A percentile compares a stretch with the other conserved stretches of the same genome.
Conservation (phyloP, 768 basidiomycete genomes). For the Guyanaporus albipodus region DNA sequence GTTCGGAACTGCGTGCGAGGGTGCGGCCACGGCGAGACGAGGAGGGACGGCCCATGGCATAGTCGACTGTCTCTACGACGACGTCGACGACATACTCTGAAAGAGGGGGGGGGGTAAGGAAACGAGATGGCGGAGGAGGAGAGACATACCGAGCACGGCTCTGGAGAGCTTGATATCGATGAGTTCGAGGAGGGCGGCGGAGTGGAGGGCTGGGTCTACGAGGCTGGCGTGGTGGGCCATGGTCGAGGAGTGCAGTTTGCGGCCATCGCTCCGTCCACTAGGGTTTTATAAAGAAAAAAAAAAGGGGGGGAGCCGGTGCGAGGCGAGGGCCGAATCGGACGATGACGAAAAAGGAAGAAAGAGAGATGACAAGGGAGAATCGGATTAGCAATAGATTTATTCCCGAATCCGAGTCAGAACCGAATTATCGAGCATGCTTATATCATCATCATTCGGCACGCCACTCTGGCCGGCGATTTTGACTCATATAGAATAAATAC, state of each 20-base stretch:
- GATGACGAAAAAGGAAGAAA: conserved; percentile 26
- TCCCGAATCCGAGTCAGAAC: conserved; percentile 23
- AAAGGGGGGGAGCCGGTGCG: conserved; percentile 21
- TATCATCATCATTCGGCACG: no score
- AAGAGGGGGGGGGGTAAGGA: neutral
- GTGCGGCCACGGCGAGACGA: conserved; percentile 50
- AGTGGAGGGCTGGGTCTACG: conserved; percentile 60
- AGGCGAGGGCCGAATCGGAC: conserved; percentile 35
- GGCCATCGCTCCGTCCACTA: no score
- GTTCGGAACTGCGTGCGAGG: conserved; percentile 45
- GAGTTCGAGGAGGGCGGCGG: conserved; percentile 64
- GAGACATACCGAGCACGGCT: conserved; percentile 60
- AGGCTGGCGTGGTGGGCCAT: conserved; percentile 46
- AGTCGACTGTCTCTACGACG: conserved; percentile 71
- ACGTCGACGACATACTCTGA: conserved; percentile 70
- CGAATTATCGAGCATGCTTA: conserved; percentile 16
- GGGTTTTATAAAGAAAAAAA: conserved; percentile 33
- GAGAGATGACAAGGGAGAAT: conserved; percentile 17
- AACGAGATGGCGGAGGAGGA: neutral
- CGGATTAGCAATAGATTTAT: conserved; percentile 29
- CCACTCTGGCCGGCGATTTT: no score
- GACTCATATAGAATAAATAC: no score
- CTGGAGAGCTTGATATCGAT: conserved; percentile 60
- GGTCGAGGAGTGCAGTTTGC: neutral
- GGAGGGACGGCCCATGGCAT: conserved; percentile 65